Conservation (phyloP, 768 basidiomycete genomes). For the Phallus indusiatus region DNA sequence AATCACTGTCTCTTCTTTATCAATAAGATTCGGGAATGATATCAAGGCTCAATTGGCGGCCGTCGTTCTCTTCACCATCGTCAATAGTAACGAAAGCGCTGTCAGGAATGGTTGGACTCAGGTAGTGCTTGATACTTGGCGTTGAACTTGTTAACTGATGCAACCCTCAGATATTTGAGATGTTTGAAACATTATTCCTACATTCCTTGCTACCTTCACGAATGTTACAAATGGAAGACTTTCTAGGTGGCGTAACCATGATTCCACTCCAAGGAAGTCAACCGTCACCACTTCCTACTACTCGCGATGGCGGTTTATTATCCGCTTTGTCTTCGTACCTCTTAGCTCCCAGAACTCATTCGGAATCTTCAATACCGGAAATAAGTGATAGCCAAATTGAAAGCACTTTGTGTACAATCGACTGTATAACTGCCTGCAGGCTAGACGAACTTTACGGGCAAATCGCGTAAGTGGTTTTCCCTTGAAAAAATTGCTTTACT, state of each 20-base stretch:
- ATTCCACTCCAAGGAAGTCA: constrained; percentile 81
- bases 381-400: constrained; percentile 90
- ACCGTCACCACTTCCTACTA: constrained; percentile 44
- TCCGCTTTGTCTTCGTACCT: constrained; percentile 93
- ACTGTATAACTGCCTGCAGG: constrained; percentile 89
- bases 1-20: constrained; percentile 84
- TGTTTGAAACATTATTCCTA: constrained; percentile 93
- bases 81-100: constrained; percentile 91
- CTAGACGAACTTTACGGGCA: constrained; percentile 92
- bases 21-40: constrained; percentile 89
- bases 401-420: constrained; percentile 88
- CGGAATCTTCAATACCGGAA: constrained; percentile 72
- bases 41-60: constrained; percentile 94
- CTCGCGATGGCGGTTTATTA: constrained; percentile 79
- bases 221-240: constrained; percentile 97
- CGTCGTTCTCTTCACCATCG: constrained; percentile 94
- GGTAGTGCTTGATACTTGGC: constrained; percentile 29
- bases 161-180: constrained; percentile 78
- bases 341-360: constrained; percentile 74
- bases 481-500: background rate
- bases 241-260: constrained; percentile 87
- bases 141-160: background rate
- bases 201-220: constrained; percentile 84
- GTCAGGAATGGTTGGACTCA: constrained; percentile 93
- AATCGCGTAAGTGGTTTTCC: constrained; percentile 60